A percentile compares a stretch with the other conserved stretches of the same genome.
Conservation (phyloP, 164 flowering plant genomes). For the Nelumbo lutea region DNA sequence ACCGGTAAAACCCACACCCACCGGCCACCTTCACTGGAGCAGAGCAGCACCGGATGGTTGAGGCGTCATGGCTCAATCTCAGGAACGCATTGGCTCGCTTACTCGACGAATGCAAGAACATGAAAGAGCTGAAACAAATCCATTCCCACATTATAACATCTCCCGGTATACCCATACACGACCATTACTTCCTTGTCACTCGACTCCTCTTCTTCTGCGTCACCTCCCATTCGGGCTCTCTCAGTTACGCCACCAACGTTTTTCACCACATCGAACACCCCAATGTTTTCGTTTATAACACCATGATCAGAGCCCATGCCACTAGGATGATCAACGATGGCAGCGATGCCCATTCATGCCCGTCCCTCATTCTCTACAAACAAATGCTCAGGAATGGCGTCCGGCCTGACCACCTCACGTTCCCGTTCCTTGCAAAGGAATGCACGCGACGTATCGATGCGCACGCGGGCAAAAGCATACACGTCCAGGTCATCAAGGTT, state of each 20-base stretch:
- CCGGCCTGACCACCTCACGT: conserved; percentile 51
- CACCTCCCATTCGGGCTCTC: conserved; percentile 16
- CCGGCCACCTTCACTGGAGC: no score
- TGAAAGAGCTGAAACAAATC: no score
- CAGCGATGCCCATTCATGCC: conserved; percentile 2
- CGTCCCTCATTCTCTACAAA: conserved; percentile 39
- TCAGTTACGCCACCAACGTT: conserved; percentile 41
- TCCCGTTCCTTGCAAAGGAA: conserved; percentile 62
- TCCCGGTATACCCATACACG: no score
- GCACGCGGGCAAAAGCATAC: conserved; percentile 34
- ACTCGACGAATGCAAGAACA: no score
- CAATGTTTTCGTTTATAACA: conserved; percentile 41
- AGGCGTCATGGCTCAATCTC: no score
- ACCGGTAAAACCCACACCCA: no score
- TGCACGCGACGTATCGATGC: conserved; percentile 32
- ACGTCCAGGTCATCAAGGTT: conserved; percentile 37
- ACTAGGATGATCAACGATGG: conserved; percentile 2
- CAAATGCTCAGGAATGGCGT: conserved; percentile 40
- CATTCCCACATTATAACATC: no score
- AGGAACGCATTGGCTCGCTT: no score
- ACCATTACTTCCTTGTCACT: no score
- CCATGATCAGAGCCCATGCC: conserved; percentile 60
- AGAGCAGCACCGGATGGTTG: no score
- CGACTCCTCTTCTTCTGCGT: no score
- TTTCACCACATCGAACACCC: conserved; percentile 34